Evolutionary conservation across 164 flowering plant genomes (phyloP), one percentile per base, ranked within the genome.

Genomic region (Umbilicus rupestris): DNA sequence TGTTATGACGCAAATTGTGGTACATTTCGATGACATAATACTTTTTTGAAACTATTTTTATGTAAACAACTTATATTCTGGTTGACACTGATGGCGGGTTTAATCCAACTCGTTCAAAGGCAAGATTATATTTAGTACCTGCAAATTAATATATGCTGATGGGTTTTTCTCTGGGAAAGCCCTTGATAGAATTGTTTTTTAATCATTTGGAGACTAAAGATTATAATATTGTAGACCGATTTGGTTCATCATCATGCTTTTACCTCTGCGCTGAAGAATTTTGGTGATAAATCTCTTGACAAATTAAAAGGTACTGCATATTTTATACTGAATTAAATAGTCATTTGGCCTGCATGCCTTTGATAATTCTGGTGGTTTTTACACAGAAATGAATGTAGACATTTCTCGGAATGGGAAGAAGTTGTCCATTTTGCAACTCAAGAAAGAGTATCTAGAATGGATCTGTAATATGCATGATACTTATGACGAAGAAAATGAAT

Each of bases 31-130:
- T 17, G 12, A 44, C 3, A 17, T 2, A 5, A 14, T 20, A 8
- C 14, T 9, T 2, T 64, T 58, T 14, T 9, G 19, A 17, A 11
- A 39, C 22, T 52, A 14, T 44, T 73, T 71, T 1, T 12, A 7
- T 50, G 57, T 22, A 7, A 52, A 16, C 8, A 20, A 70, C 45
- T 4, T 19, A 10, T 68, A 44, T 73, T 74, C 14, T 73, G 49
- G 39, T 71, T 81, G 97, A 88, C 3, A 82, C 87, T 20, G 97
- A 90, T 85, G 89, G 89, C 55, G 95, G 97, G 62, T 87, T 90
- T 70, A 78, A 73, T 65, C 97, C 97, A 46, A 87, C 87, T 31
- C 84, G 85, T 31, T 85, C 83, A 0, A 90, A 90, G 88, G 97
- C 83, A 79, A 16, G 62, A 14, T 8, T 68, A 9, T 42, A n/a